A percentile compares a stretch with the other conserved stretches of the same genome.
Evolutionary conservation across 257 asterid genomes (phyloP).

Genomic region (Fraxinus excelsior): DNA sequence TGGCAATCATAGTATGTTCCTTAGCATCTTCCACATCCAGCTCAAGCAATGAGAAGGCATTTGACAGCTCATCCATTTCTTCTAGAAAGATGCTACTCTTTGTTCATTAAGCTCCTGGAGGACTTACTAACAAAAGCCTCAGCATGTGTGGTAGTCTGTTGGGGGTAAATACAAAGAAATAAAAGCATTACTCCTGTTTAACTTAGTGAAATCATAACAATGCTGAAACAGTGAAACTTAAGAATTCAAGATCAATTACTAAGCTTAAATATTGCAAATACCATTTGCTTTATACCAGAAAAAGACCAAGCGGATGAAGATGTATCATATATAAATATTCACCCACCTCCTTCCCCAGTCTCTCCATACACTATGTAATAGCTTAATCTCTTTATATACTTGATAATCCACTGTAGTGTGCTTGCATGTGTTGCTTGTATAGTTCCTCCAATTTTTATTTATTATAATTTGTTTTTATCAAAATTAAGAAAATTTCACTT

Average conservation of each 20-base stretch:
- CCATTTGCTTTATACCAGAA: background rate
- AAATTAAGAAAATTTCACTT: too few species aligned
- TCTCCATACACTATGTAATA: too few species aligned
- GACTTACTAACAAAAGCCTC: background rate
- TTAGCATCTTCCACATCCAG: constrained; percentile 53
- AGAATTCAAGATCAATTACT: constrained; percentile 3
- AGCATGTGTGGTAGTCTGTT: background rate
- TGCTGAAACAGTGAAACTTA: constrained; percentile 17
- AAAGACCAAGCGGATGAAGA: background rate
- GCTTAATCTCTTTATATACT: too few species aligned
- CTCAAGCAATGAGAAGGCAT: constrained; percentile 70
- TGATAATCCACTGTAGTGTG: too few species aligned
- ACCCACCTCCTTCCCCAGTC: too few species aligned
- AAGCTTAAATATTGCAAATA: constrained; percentile 23
- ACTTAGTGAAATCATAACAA: background rate
- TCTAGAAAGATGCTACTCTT: constrained; percentile 10
- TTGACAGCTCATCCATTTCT: constrained; percentile 65
- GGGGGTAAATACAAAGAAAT: background rate
- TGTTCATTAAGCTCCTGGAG: constrained; percentile 29
- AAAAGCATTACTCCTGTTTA: constrained; percentile 16
- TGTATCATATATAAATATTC: background rate
- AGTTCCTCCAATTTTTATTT: too few species aligned
- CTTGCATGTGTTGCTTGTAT: too few species aligned
- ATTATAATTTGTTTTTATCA: too few species aligned
- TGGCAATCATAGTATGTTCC: constrained; percentile 23